phyloP scores from a whole-genome alignment of 176 grass and related monocot species.

The Musa troglodytarum region DNA sequence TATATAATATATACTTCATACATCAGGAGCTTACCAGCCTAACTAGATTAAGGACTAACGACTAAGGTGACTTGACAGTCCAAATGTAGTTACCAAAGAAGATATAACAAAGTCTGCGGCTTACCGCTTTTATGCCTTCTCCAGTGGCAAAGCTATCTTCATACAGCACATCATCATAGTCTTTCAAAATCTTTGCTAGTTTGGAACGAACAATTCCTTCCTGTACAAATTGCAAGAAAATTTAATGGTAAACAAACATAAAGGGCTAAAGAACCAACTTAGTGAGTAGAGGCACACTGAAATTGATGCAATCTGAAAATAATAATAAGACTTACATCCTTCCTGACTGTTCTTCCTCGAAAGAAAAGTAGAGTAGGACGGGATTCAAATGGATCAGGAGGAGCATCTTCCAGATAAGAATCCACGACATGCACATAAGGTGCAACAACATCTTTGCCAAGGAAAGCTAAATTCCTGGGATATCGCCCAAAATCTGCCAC shows the following conservation, averaged over 20 bases:
- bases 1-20: background rate
- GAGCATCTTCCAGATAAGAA: constrained; percentile 57
- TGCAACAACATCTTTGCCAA: constrained; percentile 92
- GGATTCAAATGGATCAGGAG: constrained; percentile 58
- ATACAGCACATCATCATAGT: constrained; percentile 65
- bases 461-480: constrained; percentile 55
- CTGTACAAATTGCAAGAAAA: constrained; percentile 27
- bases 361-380: constrained; percentile 87
- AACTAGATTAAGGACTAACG: background rate
- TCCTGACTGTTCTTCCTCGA: constrained; percentile 80
- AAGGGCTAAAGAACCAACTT: background rate
- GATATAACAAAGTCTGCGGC: background rate
- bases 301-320: background rate
- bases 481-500: constrained; percentile 89
- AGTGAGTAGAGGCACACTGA: background rate
- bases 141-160: constrained; percentile 86
- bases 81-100: background rate
- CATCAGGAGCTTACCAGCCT: background rate
- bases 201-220: constrained; percentile 76
- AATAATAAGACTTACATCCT: constrained; percentile 55
- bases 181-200: constrained; percentile 77
- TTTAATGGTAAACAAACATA: background rate
- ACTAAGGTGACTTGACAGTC: background rate
- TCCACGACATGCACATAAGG: constrained; percentile 91
- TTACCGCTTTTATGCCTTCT: constrained; percentile 78